phyloP scores from a whole-genome alignment of 2,329 filamentous ascomycete species.

The Colletotrichum limetticola region DNA sequence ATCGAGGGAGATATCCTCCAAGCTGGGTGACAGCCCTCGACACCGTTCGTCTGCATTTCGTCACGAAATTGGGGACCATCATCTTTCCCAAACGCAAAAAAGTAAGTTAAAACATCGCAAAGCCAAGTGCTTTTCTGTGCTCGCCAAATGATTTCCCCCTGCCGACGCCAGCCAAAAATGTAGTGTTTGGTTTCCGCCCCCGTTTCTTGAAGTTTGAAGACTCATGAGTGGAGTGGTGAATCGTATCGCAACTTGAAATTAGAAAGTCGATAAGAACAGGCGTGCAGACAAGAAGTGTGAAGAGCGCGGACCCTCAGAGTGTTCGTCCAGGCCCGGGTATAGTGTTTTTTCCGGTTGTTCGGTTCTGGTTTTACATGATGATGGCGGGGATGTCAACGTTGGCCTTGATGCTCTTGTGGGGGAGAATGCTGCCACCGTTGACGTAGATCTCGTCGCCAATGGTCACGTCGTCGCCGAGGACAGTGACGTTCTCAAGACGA shows the following conservation, averaged over 20 bases:
- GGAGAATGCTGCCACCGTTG: conserved; percentile 93
- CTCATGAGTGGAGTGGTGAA: conserved; percentile 35
- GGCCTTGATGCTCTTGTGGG: conserved; percentile 98
- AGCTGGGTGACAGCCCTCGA: not conserved
- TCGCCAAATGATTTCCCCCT: conserved; percentile 32
- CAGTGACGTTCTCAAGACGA: conserved; percentile 96
- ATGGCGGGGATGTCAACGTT: conserved; percentile 87
- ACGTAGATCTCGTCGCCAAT: conserved; percentile 97
- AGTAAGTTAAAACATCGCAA: conserved; percentile 21
- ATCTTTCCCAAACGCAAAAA: conserved; percentile 19
- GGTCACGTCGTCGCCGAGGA: conserved; percentile 95
- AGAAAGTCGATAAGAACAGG: conserved; percentile 34
- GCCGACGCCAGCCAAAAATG: conserved; percentile 35
- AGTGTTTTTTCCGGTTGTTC: not conserved
- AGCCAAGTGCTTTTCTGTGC: conserved; percentile 32
- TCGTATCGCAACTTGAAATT: conserved; percentile 35
- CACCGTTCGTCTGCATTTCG: conserved; percentile 22
- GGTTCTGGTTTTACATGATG: conserved; percentile 65
- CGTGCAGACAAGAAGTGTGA: conserved; percentile 24
- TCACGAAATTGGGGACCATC: conserved; percentile 25
- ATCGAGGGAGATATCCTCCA: conserved; percentile 6
- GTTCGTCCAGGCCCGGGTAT: conserved; percentile 16
- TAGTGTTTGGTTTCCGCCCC: conserved; percentile 30
- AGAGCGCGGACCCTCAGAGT: conserved; percentile 9
- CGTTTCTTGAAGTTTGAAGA: conserved; percentile 13